Base-by-base conservation (phyloP, 768 basidiomycete species). In the Mycena metata region DNA sequence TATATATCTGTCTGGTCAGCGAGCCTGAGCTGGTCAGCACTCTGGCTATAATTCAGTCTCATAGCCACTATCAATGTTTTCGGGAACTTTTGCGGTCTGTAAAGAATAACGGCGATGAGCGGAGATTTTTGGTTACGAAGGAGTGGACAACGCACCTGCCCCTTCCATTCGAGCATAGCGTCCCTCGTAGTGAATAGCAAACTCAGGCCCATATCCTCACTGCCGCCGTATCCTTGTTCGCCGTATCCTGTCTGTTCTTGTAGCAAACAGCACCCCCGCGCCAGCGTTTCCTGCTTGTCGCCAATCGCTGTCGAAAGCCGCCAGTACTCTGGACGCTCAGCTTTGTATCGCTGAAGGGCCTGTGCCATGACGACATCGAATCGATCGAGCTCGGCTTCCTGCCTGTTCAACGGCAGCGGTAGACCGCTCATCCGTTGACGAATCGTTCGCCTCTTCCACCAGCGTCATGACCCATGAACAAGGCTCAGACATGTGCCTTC, bases 221-320 rank as follows among this genome's bases (percentile, higher is more conserved):
- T 78, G 3, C 79, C 78, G 0, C 84, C 84, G 73, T 76, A 85
- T 0, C 84, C 84, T 0, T n/a, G n/a, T n/a, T n/a, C n/a, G n/a
- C n/a, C 84, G 73, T 76, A 85, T 0, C 84, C 84, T 0, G 84
- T 84, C 70, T 85, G 84, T 70, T 85, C 84, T 52, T 80, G 82
- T 17, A 85, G 75, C 66, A 84, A 73, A 64, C 84, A 85, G 59
- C 82, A 83, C 1, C 79, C 80, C 54, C 79, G 78, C 1, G 80
- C 80, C 17, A 85, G 74, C 6, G 75, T 76, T 47, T 81, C 77
- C 65, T 84, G 83, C 62, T 80, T 81, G 3, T 74, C 67, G 23
- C 79, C 81, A 43, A 85, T 81, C 13, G 75, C 70, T 36, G 70
- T 71, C 0, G 82, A 82, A 59, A 82, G 66, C 23, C 74, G 75